A percentile compares a stretch with the other conserved stretches of the same genome.
These are phyloP conservation scores for Russula compacta DNA, from an alignment of 768 basidiomycete genomes.

Conservation along the genomic window DNA sequence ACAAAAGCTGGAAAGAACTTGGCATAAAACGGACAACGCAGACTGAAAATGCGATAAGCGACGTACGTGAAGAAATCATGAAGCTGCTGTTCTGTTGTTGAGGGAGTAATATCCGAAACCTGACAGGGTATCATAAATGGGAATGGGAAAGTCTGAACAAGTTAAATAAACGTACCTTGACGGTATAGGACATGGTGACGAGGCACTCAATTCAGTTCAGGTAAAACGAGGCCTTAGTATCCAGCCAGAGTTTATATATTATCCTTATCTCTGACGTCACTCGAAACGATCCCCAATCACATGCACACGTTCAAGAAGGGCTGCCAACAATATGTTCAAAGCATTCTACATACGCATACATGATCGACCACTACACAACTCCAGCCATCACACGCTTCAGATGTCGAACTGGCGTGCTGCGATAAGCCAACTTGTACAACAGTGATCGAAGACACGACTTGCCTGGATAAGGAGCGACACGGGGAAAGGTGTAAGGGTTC, in stretches of 20 bases:
- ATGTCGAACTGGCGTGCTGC: background rate
- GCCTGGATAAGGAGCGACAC: constrained; percentile 22
- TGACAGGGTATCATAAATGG: constrained; percentile 23
- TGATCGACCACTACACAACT: background rate
- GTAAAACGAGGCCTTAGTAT: background rate
- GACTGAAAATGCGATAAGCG: background rate
- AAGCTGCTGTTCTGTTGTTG: constrained; percentile 59
- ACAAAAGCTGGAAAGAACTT: constrained; percentile 53
- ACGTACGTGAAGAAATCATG: constrained; percentile 75
- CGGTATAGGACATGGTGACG: constrained; percentile 2
- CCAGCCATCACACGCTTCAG: background rate
- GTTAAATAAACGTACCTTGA: constrained; percentile 4
- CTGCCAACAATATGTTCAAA: background rate
- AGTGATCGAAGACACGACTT: background rate
- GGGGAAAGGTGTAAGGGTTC: constrained; percentile 22
- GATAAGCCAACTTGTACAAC: background rate
- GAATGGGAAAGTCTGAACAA: background rate
- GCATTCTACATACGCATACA: background rate
- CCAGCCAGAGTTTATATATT: background rate
- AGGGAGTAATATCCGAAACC: constrained; percentile 64
- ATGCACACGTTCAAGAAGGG: background rate
- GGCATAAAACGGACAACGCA: background rate
- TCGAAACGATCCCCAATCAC: background rate
- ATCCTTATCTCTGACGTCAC: background rate
- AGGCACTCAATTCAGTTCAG: background rate